Conservation (phyloP, 768 basidiomycete species). For the Gelatoporia subvermispora region DNA sequence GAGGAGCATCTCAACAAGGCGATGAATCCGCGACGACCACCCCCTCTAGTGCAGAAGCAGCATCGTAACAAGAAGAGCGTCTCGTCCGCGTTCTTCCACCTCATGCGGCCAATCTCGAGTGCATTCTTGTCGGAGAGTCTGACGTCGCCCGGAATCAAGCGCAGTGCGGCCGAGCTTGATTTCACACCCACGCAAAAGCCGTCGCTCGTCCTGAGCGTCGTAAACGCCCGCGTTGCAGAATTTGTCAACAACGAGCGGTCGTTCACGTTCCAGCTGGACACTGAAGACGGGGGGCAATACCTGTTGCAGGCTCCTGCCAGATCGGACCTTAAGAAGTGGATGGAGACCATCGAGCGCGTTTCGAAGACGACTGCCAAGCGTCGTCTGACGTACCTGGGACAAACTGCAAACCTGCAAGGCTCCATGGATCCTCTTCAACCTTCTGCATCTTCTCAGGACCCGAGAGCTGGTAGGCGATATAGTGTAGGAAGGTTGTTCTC, state of each 20-base stretch:
- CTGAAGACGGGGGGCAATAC: conserved; percentile 85
- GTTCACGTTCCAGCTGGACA: conserved; percentile 77
- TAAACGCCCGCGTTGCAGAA: conserved; percentile 63
- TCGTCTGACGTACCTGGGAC: conserved; percentile 75
- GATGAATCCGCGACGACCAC: conserved; percentile 54
- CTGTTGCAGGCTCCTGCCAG: conserved; percentile 68
- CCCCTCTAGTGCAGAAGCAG: conserved; percentile 54
- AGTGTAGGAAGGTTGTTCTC: conserved; percentile 4
- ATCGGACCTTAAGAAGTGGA: conserved; percentile 73
- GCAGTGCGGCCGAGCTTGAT: conserved; percentile 70
- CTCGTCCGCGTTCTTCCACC: conserved; percentile 72
- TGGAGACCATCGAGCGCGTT: conserved; percentile 66
- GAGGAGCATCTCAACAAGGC: conserved; percentile 74
- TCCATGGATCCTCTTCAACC: conserved; percentile 71
- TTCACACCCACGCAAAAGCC: conserved; percentile 72
- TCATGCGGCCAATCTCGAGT: conserved; percentile 87
- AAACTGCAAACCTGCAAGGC: conserved; percentile 66
- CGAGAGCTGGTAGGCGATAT: conserved; percentile 53
- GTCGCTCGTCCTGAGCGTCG: conserved; percentile 66
- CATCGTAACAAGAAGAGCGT: conserved; percentile 88
- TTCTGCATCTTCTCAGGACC: conserved; percentile 58
- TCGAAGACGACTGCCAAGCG: conserved; percentile 73
- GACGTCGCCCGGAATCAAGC: conserved; percentile 38
- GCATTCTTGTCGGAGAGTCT: conserved; percentile 69
- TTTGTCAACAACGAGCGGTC: conserved; percentile 80